Evolutionary conservation across 768 basidiomycete species (phyloP).

Genomic region (Russula abietina): DNA sequence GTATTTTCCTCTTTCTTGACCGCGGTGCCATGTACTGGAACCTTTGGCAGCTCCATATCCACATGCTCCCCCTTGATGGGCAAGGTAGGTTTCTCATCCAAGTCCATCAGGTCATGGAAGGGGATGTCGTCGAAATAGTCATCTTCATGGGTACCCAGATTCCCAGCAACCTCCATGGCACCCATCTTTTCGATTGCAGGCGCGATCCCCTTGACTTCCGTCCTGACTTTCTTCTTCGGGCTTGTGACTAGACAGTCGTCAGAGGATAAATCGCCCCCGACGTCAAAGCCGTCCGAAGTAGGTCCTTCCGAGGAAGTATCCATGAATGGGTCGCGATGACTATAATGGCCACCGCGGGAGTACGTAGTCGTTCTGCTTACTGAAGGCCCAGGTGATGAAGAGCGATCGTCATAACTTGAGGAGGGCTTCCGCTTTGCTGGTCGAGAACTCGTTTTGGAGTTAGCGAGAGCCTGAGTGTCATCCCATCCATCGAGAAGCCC

Average conservation of each 20-base stretch:
- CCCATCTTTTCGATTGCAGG: conserved; percentile 57
- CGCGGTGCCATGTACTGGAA: conserved; percentile 25
- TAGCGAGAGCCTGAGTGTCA: conserved; percentile 36
- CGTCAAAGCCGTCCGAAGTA: conserved; percentile 28
- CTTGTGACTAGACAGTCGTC: conserved; percentile 62
- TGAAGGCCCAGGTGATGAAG: conserved; percentile 27
- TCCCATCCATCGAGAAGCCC: conserved; percentile 72
- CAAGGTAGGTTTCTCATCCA: conserved; percentile 49
- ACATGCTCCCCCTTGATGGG: conserved; percentile 30
- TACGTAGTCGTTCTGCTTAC: conserved; percentile 10
- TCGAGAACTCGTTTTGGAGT: conserved; percentile 31
- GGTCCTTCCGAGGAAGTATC: conserved; percentile 32
- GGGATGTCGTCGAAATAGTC: conserved; percentile 50
- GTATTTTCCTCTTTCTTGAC: conserved; percentile 47
- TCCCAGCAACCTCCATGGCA: conserved; percentile 51
- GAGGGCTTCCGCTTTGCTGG: conserved; percentile 68
- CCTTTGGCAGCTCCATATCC: conserved; percentile 25
- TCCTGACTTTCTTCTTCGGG: conserved; percentile 63
- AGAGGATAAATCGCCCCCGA: conserved; percentile 32
- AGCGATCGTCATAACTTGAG: conserved; percentile 31
- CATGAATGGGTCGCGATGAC: conserved; percentile 23
- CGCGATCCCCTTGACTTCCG: conserved; percentile 37
- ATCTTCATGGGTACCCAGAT: conserved; percentile 24
- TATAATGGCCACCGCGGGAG: conserved; percentile 5
- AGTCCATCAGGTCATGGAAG: conserved; percentile 53